phyloP scores from a whole-genome alignment of 768 basidiomycete species.

The Termitomyces sp. region DNA sequence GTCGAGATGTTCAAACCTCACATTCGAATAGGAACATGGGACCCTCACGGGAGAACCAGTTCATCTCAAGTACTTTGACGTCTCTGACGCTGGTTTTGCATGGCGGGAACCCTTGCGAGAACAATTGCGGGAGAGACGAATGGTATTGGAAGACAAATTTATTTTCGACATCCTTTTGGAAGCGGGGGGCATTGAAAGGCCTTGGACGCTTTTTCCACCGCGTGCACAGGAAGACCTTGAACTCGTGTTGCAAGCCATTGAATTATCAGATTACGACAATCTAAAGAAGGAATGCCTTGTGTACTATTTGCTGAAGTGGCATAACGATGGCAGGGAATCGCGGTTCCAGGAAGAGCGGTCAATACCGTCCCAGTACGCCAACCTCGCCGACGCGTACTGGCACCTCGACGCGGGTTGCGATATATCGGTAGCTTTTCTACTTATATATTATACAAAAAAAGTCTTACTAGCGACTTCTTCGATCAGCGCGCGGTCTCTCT shows the following conservation, averaged over 20 bases:
- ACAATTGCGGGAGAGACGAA: slow-evolving; percentile 62
- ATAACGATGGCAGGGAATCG: slow-evolving; percentile 58
- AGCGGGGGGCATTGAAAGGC: slow-evolving; percentile 56
- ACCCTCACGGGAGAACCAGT: slow-evolving; percentile 11
- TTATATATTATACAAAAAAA: not conserved
- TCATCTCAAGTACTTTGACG: slow-evolving; percentile 47
- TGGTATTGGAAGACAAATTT: slow-evolving; percentile 56
- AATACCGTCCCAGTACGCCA: slow-evolving; percentile 73
- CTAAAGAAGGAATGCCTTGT: slow-evolving; percentile 80
- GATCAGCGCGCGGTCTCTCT: slow-evolving; percentile 64
- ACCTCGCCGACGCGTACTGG: slow-evolving; percentile 85
- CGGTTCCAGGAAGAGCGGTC: slow-evolving; percentile 48
- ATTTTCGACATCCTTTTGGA: slow-evolving; percentile 73
- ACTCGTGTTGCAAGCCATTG: slow-evolving; percentile 58
- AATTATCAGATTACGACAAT: slow-evolving; percentile 59
- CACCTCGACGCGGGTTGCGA: slow-evolving; percentile 69
- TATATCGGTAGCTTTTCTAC: slow-evolving; percentile 47
- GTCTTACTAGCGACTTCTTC: not conserved
- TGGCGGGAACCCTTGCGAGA: slow-evolving; percentile 52
- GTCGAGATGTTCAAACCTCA: not conserved
- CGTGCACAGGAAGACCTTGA: slow-evolving; percentile 48
- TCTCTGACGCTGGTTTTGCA: slow-evolving; percentile 48
- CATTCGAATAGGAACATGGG: slow-evolving; percentile 13
- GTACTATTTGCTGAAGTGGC: slow-evolving; percentile 81
- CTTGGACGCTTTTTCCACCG: slow-evolving; percentile 70